A percentile compares a stretch with the other conserved stretches of the same genome.
phyloP scores from a whole-genome alignment of 2,329 filamentous ascomycete genomes.

The Venturia oleaginea region DNA sequence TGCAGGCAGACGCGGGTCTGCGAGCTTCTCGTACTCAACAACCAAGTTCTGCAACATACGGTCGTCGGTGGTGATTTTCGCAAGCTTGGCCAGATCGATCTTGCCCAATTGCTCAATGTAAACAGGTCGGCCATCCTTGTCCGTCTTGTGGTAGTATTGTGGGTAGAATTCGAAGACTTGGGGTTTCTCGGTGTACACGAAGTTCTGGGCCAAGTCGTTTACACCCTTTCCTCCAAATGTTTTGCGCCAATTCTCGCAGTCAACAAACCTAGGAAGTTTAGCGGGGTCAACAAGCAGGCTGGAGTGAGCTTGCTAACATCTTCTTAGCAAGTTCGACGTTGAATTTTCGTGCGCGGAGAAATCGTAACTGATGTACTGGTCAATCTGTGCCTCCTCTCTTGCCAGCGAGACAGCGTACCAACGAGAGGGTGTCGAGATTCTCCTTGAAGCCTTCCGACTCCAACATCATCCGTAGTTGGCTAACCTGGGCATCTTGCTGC shows the following conservation, averaged over 20 bases:
- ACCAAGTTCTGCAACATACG: conserved; percentile 96
- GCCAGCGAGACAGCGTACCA: conserved; percentile 46
- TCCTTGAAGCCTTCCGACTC: conserved; percentile 76
- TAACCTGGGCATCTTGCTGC: conserved; percentile 80
- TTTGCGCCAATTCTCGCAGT: conserved; percentile 84
- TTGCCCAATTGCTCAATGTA: conserved; percentile 96
- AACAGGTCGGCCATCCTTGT: conserved; percentile 92
- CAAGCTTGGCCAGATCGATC: conserved; percentile 81
- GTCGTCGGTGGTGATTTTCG: conserved; percentile 84
- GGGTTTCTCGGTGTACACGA: conserved; percentile 79
- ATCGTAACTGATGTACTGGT: conserved; percentile 58
- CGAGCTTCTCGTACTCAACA: conserved; percentile 93
- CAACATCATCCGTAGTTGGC: conserved; percentile 74
- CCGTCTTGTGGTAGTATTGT: conserved; percentile 98
- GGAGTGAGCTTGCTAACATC: conserved; percentile 51
- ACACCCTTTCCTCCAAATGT: conserved; percentile 60
- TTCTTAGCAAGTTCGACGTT: conserved; percentile 73
- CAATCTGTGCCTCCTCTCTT: neutral
- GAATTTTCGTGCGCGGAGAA: conserved; percentile 91
- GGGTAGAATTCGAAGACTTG: conserved; percentile 87
- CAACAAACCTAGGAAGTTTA: conserved; percentile 65
- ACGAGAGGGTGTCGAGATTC: conserved; percentile 80
- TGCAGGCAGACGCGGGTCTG: conserved; percentile 85
- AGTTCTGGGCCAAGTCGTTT: conserved; percentile 68
- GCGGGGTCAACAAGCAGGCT: too few relatives aligned